Base-by-base conservation (phyloP, 352 stramenopile genomes). In the Globisporangium viniferum region DNA sequence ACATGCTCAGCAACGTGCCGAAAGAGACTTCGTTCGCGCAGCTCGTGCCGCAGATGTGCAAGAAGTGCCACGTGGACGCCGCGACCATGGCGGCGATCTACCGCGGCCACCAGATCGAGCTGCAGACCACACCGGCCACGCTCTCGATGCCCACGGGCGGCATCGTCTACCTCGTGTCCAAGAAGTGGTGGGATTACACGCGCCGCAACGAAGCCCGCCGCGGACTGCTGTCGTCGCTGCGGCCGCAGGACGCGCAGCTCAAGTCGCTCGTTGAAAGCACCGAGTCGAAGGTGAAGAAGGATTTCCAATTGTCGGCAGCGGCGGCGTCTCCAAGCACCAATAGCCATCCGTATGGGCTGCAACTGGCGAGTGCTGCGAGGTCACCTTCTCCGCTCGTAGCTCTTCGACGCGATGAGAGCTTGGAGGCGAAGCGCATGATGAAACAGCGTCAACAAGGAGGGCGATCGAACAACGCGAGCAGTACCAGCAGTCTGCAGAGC, bases 181-280 rank as follows among this genome's bases (percentile, higher is more conserved):
- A 74, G 20, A 76, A 73, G 64, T 86, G 80, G 80, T 89, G 80
- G 78, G 77, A 87, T 64, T 73, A 84, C 59, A 81, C 73, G 54
- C 78, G 78, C 0, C 78, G 81, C 51, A 84, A 83, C 59, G 81
- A 86, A 59, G 81, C 81, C 46, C 64, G 81, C 1, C 70, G 79
- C 8, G 81, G 81, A 1, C 56, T 87, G 33, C 51, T 89, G 64
- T 76, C 76, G 12, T 88, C 78, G 15, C 66, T 84, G 63, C 74
- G 78, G 24, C 80, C 76, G 14, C 76, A 88, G 44, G 77, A 86
- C 60, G 75, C 80, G 29, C 62, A 80, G 29, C 72, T 86, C 55
- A 79, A 72, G 55, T 81, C 77, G 29, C 70, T 87, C 8, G 79
- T 83, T 12, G 66, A 70, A 9, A 60, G 56, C 22, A 73, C 75